Percentiles rank a stretch among this genome's conserved stretches.
Conservation (phyloP, 2,329 filamentous ascomycete species). For the Aphanoascus verrucosus region DNA sequence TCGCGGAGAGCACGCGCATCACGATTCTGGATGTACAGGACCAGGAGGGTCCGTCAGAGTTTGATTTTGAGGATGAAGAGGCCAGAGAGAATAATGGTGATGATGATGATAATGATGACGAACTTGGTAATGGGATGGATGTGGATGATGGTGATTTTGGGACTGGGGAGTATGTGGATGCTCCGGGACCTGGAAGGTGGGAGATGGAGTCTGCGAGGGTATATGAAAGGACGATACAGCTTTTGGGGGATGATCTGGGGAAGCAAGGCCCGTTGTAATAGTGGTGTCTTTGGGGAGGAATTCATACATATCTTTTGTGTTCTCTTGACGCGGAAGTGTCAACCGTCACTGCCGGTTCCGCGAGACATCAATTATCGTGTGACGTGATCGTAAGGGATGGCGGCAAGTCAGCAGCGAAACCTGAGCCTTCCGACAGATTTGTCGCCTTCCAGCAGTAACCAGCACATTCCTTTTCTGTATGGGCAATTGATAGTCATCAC, state of each 20-base stretch:
- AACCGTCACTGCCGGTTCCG: too few relatives aligned
- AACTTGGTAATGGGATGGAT: constrained; percentile 35
- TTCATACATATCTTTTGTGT: too few relatives aligned
- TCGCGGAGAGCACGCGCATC: constrained; percentile 66
- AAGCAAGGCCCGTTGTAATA: constrained; percentile 12
- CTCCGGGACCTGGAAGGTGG: constrained; percentile 28
- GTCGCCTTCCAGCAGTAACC: too few relatives aligned
- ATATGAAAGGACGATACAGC: constrained; percentile 68
- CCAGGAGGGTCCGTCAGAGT: constrained; percentile 26
- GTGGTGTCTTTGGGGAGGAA: too few relatives aligned
- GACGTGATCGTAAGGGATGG: too few relatives aligned
- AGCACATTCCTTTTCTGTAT: too few relatives aligned
- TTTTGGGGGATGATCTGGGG: constrained; percentile 58
- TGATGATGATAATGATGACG: constrained; percentile 40
- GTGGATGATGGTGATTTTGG: constrained; percentile 18
- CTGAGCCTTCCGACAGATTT: too few relatives aligned
- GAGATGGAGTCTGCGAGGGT: constrained; percentile 64
- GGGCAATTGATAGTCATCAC: too few relatives aligned
- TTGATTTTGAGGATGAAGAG: constrained; percentile 25
- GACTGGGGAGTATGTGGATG: constrained; percentile 24
- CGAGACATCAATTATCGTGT: too few relatives aligned
- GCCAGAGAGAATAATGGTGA: constrained; percentile 22
- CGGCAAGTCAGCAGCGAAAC: too few relatives aligned
- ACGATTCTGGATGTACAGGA: constrained; percentile 55
- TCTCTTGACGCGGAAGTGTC: too few relatives aligned